phyloP scores from a whole-genome alignment of 345 rosid genomes.

The Ceriops zippeliana region DNA sequence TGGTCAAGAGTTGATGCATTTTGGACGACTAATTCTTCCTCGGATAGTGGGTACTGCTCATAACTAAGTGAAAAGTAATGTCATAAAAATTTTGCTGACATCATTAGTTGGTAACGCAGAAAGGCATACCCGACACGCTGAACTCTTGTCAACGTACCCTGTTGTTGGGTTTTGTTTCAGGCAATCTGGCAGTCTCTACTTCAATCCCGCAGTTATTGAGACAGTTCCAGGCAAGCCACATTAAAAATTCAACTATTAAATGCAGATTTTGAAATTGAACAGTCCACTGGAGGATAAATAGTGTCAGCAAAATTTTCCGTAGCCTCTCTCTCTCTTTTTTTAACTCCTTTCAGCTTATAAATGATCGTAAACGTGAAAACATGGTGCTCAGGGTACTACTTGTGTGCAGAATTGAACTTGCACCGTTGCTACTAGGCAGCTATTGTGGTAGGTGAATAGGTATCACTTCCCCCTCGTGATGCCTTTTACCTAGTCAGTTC shows the following conservation, averaged over 20 bases:
- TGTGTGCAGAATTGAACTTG: not conserved
- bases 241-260: slow-evolving; percentile 15
- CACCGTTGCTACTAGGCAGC: not conserved
- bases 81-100: no score
- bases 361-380: no score
- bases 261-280: not conserved
- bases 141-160: not conserved
- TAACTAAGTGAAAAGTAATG: no score
- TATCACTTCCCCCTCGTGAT: not conserved
- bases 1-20: no score
- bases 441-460: not conserved
- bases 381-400: not conserved
- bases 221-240: slow-evolving; percentile 44
- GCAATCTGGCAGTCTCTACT: slow-evolving; percentile 53
- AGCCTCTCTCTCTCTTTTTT: no score
- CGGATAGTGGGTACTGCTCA: no score
- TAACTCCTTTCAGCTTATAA: not conserved
- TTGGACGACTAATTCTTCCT: no score
- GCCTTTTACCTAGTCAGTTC: not conserved
- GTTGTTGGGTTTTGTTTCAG: slow-evolving; percentile 28
- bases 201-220: slow-evolving; percentile 46
- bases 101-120: no score
- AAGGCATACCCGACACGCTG: no score
- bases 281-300: not conserved
- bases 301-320: not conserved